Evolutionary conservation across 805 yeast genomes (phyloP), one percentile per base, ranked within the genome.

Genomic region (Saturnispora hagleri): DNA sequence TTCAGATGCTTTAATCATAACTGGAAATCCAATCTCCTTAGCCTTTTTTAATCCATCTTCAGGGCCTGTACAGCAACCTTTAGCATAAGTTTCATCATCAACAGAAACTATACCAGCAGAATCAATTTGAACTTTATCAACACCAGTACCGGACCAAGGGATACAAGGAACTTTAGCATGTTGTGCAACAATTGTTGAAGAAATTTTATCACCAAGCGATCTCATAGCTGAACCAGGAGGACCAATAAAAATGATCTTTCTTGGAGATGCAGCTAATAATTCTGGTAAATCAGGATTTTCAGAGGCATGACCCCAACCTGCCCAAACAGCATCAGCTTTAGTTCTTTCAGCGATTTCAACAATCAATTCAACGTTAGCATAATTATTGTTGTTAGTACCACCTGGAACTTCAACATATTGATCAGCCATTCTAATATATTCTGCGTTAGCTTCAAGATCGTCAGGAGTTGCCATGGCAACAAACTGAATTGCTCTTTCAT

Each of bases 221-320:
- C 98, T 82, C 99, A 93, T 93, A 46, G 99, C 99, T 43, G 89
- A 84, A 42, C 97, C 98, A 58, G 99, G 99, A 55, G 99, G 99
- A 58, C 99, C 99, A 68, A 93, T 93, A 65, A 93, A 93, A 51
- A 93, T 77, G 62, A 95, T 86, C 64, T 79, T 86, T 69, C 89
- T 85, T 55, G 90, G 89, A 18, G 97, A 89, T n/a, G 84, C 84
- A 15, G 98, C 97, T 67, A 93, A 77, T 69, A 79, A 81, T 70
- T 93, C 99, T 28, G 99, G 99, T 58, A 93, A 79, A 46, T 74
- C 69, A 27, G 99, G 99, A 72, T 95, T 91, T 74, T 93, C 99
- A n/a, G 97, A 88, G 28, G 99, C 99, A 68, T 95, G 99, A 63
- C 99, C 99, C 99, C 99, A 93, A 63, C 99, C 99, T 35, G 99